These are phyloP conservation scores for Hirsutella rhossiliensis DNA, from an alignment of 2,329 filamentous ascomycete species.

Conservation along the genomic window DNA sequence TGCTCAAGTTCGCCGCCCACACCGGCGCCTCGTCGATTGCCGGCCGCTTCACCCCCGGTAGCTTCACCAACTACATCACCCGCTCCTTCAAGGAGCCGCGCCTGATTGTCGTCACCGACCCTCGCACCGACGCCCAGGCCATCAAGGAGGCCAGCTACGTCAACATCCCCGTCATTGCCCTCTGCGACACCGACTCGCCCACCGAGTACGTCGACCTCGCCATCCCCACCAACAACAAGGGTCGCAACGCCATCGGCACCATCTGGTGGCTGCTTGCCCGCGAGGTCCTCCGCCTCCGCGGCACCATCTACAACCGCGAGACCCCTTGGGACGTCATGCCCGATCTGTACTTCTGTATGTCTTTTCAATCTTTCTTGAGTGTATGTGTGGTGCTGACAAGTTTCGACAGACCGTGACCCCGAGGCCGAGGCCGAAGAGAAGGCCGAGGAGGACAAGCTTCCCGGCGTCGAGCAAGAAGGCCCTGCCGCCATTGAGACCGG, in stretches of 20 bases:
- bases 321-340: slow-evolving; percentile 98
- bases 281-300: slow-evolving; percentile 97
- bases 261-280: slow-evolving; percentile 99
- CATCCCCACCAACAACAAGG: slow-evolving; percentile 99
- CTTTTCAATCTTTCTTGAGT: neutral
- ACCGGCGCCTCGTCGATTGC: slow-evolving; percentile 96
- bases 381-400: slow-evolving; percentile 6
- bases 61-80: slow-evolving; percentile 99
- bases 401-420: slow-evolving; percentile 71
- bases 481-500: slow-evolving; percentile 66
- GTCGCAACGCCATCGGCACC: slow-evolving; percentile 95
- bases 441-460: slow-evolving; percentile 81
- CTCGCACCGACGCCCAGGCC: slow-evolving; percentile 98
- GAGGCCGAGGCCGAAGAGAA: slow-evolving; percentile 99
- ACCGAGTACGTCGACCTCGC: slow-evolving; percentile 99
- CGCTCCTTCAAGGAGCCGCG: slow-evolving; percentile 99
- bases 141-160: slow-evolving; percentile 99
- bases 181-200: slow-evolving; percentile 97
- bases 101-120: slow-evolving; percentile 98
- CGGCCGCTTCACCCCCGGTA: slow-evolving; percentile 99
- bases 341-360: slow-evolving; percentile 95
- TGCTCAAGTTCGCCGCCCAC: slow-evolving; percentile 99
- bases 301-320: slow-evolving; percentile 92
- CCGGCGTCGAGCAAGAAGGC: slow-evolving; percentile 75
- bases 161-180: slow-evolving; percentile 99